Evolutionary conservation across 2,329 filamentous ascomycete species (phyloP), one percentile per base, ranked within the genome.

Genomic region (Monosporascus sp.): DNA sequence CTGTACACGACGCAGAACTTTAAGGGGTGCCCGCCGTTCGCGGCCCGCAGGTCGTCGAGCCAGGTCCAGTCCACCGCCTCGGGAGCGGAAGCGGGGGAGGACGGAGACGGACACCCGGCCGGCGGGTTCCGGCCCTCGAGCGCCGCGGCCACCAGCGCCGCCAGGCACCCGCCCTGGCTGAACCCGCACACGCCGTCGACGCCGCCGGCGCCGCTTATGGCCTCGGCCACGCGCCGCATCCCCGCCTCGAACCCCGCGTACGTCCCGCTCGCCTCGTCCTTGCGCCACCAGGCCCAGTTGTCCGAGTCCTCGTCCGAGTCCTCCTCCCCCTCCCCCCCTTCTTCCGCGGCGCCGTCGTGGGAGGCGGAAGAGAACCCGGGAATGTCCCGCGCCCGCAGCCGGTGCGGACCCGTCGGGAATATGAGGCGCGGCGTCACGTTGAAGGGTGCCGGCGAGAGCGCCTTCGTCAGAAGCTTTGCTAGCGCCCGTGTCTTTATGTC

Each of bases 401-500:
- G 79, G 64, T 81, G 77, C 4, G 89, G 88, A 0, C 71, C 88
- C 0, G 87, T 89, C 5, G 87, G 86, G 72, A 88, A 91, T 65
- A 83, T 71, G 50, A 90, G 77, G 3, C 70, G 76, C 58, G 76
- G 79, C 51, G 68, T 77, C 62, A 82, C 68, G 60, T 76, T 74
- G 52, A 80, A 72, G 45, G 85, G 79, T 2, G 79, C 71, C 5
- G 60, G 55, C 8, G 83, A 80, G 58, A 97, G 87, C 27, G 83
- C 74, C 67, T 96, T 96, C 56, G 77, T 71, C 53, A 97, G 80
- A 51, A 86, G 77, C 71, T 97, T 96, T 63, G 91, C 84, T 1
- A 97, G 77, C 11, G 90, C 90, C 69, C 90, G 89, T 46, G 90
- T 95, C 75, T 97, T 97, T 70, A 87, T 82, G 68, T 84, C 87